A percentile compares a stretch with the other conserved stretches of the same genome.
These are phyloP conservation scores for Quercus lobata DNA, from an alignment of 331 rosid species.

Conservation along the genomic window DNA sequence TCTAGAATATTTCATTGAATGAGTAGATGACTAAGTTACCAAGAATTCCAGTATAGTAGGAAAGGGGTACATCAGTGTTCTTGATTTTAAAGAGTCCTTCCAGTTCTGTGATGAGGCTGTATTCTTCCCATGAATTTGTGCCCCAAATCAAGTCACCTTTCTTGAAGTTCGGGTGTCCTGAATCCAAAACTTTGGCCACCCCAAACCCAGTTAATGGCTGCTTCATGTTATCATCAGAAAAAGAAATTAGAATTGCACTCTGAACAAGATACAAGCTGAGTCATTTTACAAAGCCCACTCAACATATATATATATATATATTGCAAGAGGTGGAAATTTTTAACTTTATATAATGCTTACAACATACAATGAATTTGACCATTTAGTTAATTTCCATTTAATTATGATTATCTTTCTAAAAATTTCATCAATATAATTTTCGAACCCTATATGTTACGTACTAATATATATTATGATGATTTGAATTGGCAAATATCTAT, in stretches of 20 bases:
- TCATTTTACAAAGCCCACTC: background rate
- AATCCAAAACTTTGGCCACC: constrained; percentile 11
- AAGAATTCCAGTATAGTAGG: constrained; percentile 20
- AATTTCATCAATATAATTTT: no score
- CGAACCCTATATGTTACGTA: no score
- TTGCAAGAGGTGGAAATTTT: no score
- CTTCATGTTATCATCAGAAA: background rate
- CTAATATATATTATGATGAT: no score
- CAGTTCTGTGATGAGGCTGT: background rate
- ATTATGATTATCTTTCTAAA: no score
- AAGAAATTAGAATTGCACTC: background rate
- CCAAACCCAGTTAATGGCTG: constrained; percentile 17
- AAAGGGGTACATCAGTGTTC: background rate
- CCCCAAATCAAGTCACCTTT: constrained; percentile 21
- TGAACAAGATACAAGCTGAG: background rate
- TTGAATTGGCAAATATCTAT: no score
- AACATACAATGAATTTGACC: no score
- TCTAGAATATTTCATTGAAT: background rate
- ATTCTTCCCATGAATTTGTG: constrained; percentile 1
- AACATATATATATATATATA: no score
- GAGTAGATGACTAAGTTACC: background rate
- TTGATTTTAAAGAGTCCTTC: background rate
- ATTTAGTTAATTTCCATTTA: no score
- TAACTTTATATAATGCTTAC: no score
- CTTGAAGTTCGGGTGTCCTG: constrained; percentile 3